Percentiles rank a stretch among this genome's conserved stretches.
phyloP scores from a whole-genome alignment of 2,329 filamentous ascomycete species.

The Fusarium poae region DNA sequence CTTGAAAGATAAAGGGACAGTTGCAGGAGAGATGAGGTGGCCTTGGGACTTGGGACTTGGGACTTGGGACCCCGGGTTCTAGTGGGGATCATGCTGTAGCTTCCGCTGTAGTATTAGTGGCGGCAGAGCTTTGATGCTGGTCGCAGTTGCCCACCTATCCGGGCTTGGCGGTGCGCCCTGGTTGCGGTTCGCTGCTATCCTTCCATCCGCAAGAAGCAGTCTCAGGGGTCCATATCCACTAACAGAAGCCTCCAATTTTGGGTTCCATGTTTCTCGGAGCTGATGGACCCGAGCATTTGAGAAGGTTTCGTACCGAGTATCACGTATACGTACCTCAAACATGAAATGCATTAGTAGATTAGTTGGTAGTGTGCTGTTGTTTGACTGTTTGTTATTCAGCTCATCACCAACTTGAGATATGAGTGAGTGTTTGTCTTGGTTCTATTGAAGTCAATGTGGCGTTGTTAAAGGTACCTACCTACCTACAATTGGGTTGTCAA shows the following conservation, averaged over 20 bases:
- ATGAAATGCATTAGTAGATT: background rate
- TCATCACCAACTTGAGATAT: background rate
- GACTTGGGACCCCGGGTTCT: conserved; percentile 35
- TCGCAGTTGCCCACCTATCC: conserved; percentile 10
- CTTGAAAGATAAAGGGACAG: conserved; percentile 23
- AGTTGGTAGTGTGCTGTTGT: too few species aligned
- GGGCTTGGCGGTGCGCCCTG: conserved; percentile 26
- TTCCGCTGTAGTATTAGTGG: conserved; percentile 23
- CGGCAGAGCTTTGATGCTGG: conserved; percentile 18
- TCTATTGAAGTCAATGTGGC: background rate
- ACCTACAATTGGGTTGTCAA: conserved; percentile 16
- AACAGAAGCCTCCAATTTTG: conserved; percentile 26
- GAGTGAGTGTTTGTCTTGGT: background rate
- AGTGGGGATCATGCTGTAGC: conserved; percentile 30
- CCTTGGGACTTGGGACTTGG: conserved; percentile 35
- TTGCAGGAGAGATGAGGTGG: conserved; percentile 39
- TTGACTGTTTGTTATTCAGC: background rate
- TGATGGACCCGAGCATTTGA: background rate
- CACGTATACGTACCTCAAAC: conserved; percentile 8
- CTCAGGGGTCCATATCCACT: conserved; percentile 26
- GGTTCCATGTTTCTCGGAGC: conserved; percentile 1
- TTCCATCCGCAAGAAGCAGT: conserved; percentile 25
- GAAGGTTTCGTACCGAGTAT: conserved; percentile 6
- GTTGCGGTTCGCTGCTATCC: conserved; percentile 17
- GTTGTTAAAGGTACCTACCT: conserved; percentile 7